These are phyloP conservation scores for Ceratocystis diversiconidia DNA, from an alignment of 2,329 filamentous ascomycete species.

Conservation along the genomic window DNA sequence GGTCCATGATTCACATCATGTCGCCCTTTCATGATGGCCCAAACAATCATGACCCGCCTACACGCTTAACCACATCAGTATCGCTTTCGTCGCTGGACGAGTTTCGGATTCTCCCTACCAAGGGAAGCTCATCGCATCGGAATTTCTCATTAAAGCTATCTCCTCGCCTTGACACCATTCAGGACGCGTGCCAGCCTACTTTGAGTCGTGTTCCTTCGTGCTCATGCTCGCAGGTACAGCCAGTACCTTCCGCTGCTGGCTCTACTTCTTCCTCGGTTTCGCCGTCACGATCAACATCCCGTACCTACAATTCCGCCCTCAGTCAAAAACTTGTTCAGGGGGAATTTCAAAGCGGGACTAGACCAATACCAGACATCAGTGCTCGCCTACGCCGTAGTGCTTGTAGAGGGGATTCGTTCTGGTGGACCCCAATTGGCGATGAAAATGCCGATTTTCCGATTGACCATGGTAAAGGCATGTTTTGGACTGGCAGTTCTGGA, in stretches of 20 bases:
- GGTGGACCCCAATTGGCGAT: constrained; percentile 5
- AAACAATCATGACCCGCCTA: neutral
- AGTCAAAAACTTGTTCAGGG: neutral
- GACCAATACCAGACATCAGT: neutral
- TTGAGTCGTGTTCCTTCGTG: neutral
- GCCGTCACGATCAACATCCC: neutral
- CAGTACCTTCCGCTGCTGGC: neutral
- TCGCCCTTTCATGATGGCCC: neutral
- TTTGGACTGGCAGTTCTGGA: constrained; percentile 2
- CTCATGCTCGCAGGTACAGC: neutral
- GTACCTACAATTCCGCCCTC: neutral
- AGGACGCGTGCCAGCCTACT: neutral
- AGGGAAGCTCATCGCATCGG: constrained; percentile 3
- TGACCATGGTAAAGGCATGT: constrained; percentile 2
- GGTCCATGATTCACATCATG: neutral
- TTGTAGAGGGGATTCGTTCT: neutral
- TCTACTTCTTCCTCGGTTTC: neutral
- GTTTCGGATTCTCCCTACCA: neutral
- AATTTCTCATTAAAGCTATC: constrained; percentile 13
- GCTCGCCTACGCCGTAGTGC: neutral
- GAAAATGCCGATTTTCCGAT: neutral
- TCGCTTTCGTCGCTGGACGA: constrained; percentile 6
- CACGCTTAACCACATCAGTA: constrained; percentile 3
- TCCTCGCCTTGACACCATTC: neutral
- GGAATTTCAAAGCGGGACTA: neutral